Base-by-base conservation (phyloP, 495 filamentous ascomycete genomes). In the Daldinia bambusicola region DNA sequence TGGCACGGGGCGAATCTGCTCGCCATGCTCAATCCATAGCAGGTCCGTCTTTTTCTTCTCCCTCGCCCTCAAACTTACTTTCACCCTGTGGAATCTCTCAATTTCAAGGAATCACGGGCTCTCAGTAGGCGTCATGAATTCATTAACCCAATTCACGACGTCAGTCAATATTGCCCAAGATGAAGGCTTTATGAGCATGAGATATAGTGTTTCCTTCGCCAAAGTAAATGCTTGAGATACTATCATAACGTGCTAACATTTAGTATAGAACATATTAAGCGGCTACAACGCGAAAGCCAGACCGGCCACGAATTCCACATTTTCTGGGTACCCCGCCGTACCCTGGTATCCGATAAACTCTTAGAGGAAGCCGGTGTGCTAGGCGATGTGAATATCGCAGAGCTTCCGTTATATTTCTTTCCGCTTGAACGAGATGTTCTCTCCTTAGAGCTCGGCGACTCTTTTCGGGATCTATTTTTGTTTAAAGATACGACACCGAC, bases 291-390 rank as follows among this genome's bases (percentile, higher is more conserved):
- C 69, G 91, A 92, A 79, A 90, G 89, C 75, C 91, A 92, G 77
- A 89, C 89, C 53, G 91, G 94, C 63, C 95, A 98, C 86, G 96
- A 98, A 75, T 95, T 98, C 79, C 93, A 91, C 48, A 89, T 98
- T 67, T 92, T 98, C 75, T 97, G 95, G 90, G 89, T 93, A 14
- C 95, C 96, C 6, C 88, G 96, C 63, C 91, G 95, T 57, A 98
- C 96, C 10, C 84, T 96, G 43, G 91, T 98, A 59, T 94, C 92
- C 75, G 91, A 98, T 79, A 89, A 93, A 71, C 90, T 99, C 40
- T 81, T 99, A 37, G 96, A 99, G 80, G 93, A 97, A 74, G 91
- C 91, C 22, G 96, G 95, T 26, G 92, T 98, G 41, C 86, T 97
- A 45, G 96, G 96, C 31, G 96, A 99, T 79, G 90, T 94, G 61